Percentiles rank a stretch among this genome's conserved stretches.
phyloP scores from a whole-genome alignment of 805 yeast species.

The Nadsonia fulvescens region DNA sequence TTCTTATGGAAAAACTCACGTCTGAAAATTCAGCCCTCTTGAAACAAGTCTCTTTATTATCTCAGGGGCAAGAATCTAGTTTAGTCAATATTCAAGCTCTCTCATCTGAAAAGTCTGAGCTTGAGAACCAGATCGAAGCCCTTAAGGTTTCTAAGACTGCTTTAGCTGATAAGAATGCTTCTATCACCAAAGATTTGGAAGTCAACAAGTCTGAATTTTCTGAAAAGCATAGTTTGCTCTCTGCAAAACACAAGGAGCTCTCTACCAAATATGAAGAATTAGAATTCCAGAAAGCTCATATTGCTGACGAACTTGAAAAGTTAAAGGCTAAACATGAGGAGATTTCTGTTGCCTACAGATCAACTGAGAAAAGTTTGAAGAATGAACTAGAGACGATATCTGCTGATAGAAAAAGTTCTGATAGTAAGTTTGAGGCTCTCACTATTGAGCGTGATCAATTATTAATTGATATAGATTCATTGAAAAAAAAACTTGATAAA shows the following conservation, averaged over 20 bases:
- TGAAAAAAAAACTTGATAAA: constrained; percentile 4
- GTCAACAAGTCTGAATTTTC: not conserved
- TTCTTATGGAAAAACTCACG: constrained; percentile 3
- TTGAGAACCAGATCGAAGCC: not conserved
- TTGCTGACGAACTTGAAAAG: constrained; percentile 5
- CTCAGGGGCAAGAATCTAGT: constrained; percentile 1
- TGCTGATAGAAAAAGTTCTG: constrained; percentile 5
- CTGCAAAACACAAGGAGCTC: too few species aligned
- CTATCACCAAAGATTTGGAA: constrained; percentile 1
- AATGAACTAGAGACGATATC: constrained; percentile 5
- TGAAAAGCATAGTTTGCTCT: too few species aligned
- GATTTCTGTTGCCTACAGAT: constrained; percentile 2
- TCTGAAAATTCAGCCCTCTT: constrained; percentile 5
- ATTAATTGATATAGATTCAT: constrained; percentile 5
- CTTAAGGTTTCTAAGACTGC: not conserved
- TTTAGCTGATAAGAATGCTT: not conserved
- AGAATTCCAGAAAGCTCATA: constrained; percentile 1
- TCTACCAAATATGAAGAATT: constrained; percentile 1
- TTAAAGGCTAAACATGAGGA: constrained; percentile 2
- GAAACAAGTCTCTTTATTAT: constrained; percentile 1
- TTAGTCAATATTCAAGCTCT: constrained; percentile 1
- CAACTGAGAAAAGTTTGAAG: constrained; percentile 2
- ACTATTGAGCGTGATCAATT: constrained; percentile 7
- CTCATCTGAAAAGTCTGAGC: constrained; percentile 3
- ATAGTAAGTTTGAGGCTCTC: constrained; percentile 2